Evolutionary conservation across 176 grass and related monocot genomes (phyloP).

Genomic region (Microstegium vimineum): DNA sequence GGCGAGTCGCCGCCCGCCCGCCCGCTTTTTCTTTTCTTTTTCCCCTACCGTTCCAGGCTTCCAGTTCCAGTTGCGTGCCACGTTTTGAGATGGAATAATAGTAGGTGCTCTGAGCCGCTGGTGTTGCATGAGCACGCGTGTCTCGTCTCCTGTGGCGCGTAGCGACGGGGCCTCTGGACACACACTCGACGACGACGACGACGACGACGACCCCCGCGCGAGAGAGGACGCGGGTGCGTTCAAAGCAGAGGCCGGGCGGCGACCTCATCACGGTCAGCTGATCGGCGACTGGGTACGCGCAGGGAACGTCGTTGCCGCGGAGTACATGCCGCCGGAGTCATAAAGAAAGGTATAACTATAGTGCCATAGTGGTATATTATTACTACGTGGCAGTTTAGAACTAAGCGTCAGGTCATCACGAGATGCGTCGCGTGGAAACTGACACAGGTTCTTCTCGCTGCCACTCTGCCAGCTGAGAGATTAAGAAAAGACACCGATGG

Average conservation of each 20-base stretch:
- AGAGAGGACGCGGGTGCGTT: conserved; percentile 4
- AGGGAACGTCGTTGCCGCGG: background rate
- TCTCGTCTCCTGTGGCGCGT: background rate
- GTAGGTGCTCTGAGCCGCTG: background rate
- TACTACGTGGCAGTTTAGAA: background rate
- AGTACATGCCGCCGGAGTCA: background rate
- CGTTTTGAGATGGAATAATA: background rate
- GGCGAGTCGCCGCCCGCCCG: background rate
- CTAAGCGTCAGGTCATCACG: background rate
- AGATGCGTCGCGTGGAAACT: background rate
- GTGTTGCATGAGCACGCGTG: background rate
- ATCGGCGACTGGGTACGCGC: background rate
- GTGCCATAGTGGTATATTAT: too few relatives aligned
- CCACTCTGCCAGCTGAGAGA: too few relatives aligned
- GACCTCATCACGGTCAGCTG: background rate
- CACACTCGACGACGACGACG: background rate
- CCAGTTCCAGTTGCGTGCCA: background rate
- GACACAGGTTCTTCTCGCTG: background rate
- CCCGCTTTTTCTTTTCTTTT: background rate
- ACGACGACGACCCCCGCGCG: background rate
- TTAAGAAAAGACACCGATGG: background rate
- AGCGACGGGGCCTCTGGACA: background rate
- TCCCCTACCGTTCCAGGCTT: background rate
- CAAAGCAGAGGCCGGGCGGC: background rate
- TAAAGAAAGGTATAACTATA: background rate